Evolutionary conservation across 2,329 filamentous ascomycete genomes (phyloP).

Genomic region (Pseudopithomyces maydicus): DNA sequence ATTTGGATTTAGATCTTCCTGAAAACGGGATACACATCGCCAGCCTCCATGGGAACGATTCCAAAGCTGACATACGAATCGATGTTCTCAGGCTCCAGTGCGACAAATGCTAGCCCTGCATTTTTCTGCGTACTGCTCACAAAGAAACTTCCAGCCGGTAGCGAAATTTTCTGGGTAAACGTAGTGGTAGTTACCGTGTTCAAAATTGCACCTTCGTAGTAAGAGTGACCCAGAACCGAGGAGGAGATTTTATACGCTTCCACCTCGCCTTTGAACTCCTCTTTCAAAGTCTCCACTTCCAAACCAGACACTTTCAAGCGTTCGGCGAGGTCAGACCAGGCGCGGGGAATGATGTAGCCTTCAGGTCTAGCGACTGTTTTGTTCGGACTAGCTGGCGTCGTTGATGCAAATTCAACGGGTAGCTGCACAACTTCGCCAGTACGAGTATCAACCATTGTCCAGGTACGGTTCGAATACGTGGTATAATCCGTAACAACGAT

Average conservation of each 20-base stretch:
- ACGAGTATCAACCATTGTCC: conserved; percentile 39
- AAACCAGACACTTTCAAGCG: conserved; percentile 41
- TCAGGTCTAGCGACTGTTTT: conserved; percentile 36
- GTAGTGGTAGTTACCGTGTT: conserved; percentile 38
- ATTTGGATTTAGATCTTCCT: conserved; percentile 22
- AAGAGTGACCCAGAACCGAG: conserved; percentile 28
- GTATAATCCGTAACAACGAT: conserved; percentile 42
- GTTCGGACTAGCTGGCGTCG: conserved; percentile 42
- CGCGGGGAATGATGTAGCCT: conserved; percentile 44
- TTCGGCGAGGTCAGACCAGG: conserved; percentile 41
- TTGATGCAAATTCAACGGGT: conserved; percentile 40
- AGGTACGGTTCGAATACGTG: conserved; percentile 33
- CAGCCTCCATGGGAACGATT: conserved; percentile 42
- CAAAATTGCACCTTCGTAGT: conserved; percentile 42
- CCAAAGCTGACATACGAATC: conserved; percentile 45
- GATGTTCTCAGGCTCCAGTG: conserved; percentile 46
- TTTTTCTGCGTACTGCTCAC: conserved; percentile 45
- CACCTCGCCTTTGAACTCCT: conserved; percentile 35
- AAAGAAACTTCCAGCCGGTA: conserved; percentile 41
- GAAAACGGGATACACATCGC: conserved; percentile 43
- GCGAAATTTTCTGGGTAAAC: conserved; percentile 25
- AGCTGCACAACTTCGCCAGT: conserved; percentile 39
- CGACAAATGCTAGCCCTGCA: conserved; percentile 42
- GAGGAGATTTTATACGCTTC: conserved; percentile 43
- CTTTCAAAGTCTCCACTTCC: conserved; percentile 33